These are phyloP conservation scores for Oleoguttula mirabilis DNA, from an alignment of 495 filamentous ascomycete genomes.

Conservation along the genomic window DNA sequence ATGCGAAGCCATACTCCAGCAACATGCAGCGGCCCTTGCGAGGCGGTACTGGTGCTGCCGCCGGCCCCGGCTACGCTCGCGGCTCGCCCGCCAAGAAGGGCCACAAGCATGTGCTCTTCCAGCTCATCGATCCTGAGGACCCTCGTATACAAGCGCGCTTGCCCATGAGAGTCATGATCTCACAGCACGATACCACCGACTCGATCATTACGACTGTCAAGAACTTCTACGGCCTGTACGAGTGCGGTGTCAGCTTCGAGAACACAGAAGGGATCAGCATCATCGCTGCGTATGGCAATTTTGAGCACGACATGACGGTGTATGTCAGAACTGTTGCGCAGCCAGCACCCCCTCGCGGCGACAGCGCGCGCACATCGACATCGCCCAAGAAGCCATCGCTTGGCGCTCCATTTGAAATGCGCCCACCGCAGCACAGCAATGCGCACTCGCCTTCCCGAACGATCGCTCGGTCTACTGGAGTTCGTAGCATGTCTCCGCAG, in stretches of 20 bases:
- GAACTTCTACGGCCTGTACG: conserved; percentile 92
- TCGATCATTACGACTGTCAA: conserved; percentile 94
- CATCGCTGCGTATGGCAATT: conserved; percentile 91
- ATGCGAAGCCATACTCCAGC: not conserved
- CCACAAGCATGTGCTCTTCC: conserved; percentile 68
- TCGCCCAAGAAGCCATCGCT: conserved; percentile 29
- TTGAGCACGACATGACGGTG: conserved; percentile 76
- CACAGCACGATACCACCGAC: conserved; percentile 84
- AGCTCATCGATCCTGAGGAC: conserved; percentile 63
- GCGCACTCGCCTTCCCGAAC: conserved; percentile 52
- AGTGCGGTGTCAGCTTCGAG: conserved; percentile 79
- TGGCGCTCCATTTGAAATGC: conserved; percentile 31
- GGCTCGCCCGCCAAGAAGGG: conserved; percentile 33
- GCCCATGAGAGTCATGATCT: conserved; percentile 85
- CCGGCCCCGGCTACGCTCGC: conserved; percentile 9
- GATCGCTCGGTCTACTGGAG: conserved; percentile 52
- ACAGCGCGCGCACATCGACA: conserved; percentile 17
- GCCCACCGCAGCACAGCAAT: conserved; percentile 39
- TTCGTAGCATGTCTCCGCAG: conserved; percentile 76
- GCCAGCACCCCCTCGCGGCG: conserved; percentile 9
- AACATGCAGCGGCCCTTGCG: conserved; percentile 4
- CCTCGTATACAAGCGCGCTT: conserved; percentile 64
- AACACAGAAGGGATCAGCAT: conserved; percentile 74
- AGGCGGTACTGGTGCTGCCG: conserved; percentile 1
- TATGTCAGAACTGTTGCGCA: conserved; percentile 74